These are phyloP conservation scores for Myrica gale DNA, from an alignment of 306 rosid genomes.

Conservation along the genomic window DNA sequence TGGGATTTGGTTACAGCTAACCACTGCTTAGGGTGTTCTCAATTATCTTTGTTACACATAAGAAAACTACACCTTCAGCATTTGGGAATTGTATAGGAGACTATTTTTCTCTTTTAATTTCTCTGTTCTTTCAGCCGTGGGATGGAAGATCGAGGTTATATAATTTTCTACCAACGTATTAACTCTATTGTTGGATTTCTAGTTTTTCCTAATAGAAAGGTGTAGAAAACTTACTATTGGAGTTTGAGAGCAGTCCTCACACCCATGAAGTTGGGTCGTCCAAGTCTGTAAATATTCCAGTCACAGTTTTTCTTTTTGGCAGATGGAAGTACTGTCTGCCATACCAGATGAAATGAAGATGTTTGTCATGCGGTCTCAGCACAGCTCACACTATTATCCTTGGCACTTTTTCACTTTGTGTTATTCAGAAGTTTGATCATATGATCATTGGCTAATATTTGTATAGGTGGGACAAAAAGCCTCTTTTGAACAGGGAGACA, in stretches of 20 bases:
- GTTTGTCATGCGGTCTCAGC: background rate
- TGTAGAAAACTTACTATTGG: background rate
- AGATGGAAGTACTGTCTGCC: background rate
- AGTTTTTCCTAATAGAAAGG: background rate
- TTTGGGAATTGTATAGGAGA: background rate
- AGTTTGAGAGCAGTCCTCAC: background rate
- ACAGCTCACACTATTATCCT: background rate
- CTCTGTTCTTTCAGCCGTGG: background rate
- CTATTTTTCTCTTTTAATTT: background rate
- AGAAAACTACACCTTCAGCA: background rate
- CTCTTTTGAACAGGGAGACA: constrained; percentile 67
- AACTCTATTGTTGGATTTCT: background rate
- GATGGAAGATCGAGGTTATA: background rate
- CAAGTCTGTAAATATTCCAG: background rate
- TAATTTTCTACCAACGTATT: background rate
- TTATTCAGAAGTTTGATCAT: background rate
- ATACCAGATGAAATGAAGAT: background rate
- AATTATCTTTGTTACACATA: background rate
- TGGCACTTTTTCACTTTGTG: background rate
- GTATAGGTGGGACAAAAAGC: constrained; percentile 79
- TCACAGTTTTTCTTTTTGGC: background rate
- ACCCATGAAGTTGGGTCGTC: constrained; percentile 1
- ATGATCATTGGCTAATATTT: background rate
- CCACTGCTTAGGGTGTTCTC: background rate
- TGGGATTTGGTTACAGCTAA: background rate